A percentile compares a stretch with the other conserved stretches of the same genome.
These are phyloP conservation scores for Pleurotus tuoliensis DNA, from an alignment of 768 basidiomycete species.

Conservation along the genomic window DNA sequence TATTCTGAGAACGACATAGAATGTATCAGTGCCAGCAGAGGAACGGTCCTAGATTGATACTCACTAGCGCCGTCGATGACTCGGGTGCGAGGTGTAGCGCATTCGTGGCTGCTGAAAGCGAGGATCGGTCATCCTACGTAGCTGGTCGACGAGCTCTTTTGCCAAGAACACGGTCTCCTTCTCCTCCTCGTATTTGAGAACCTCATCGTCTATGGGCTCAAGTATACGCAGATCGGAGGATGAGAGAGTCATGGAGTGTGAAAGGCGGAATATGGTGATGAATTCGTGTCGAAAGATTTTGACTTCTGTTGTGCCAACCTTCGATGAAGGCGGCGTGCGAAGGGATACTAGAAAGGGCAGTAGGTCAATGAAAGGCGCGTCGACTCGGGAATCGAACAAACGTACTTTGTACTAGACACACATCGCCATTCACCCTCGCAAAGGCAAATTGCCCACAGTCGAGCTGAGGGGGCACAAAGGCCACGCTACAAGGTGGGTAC, in stretches of 20 bases:
- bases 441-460: slow-evolving; percentile 46
- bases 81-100: background rate
- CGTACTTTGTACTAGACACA: slow-evolving; percentile 66
- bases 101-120: slow-evolving; percentile 5
- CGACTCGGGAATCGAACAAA: background rate
- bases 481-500: background rate
- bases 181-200: slow-evolving; percentile 54
- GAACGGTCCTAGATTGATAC: background rate
- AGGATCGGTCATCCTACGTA: slow-evolving; percentile 34
- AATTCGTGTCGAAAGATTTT: slow-evolving; percentile 60
- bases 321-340: slow-evolving; percentile 31
- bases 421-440: slow-evolving; percentile 52
- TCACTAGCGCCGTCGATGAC: slow-evolving; percentile 8
- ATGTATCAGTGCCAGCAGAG: background rate
- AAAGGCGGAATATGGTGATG: slow-evolving; percentile 59
- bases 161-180: slow-evolving; percentile 58
- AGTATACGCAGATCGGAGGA: slow-evolving; percentile 49
- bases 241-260: slow-evolving; percentile 40
- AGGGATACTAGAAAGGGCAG: slow-evolving; percentile 27
- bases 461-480: slow-evolving; percentile 28
- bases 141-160: slow-evolving; percentile 41
- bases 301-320: slow-evolving; percentile 43
- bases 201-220: slow-evolving; percentile 43
- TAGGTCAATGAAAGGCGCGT: background rate
- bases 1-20: background rate